phyloP scores from a whole-genome alignment of 2,329 filamentous ascomycete species.

The Lanzia echinophila region DNA sequence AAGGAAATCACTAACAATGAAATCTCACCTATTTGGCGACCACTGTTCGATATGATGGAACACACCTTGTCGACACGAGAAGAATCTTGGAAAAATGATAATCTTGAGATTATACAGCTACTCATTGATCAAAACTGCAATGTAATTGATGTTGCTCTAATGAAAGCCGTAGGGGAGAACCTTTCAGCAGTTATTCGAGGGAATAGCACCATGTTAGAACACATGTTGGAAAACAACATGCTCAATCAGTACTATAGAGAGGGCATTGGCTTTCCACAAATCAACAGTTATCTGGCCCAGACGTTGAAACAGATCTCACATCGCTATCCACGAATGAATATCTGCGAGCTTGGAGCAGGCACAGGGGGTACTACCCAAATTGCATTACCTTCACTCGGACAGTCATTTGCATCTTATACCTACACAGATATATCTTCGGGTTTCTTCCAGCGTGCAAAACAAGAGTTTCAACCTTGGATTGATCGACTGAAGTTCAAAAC shows the following conservation, averaged over 20 bases:
- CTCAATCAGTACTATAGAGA: constrained; percentile 18
- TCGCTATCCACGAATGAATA: not conserved
- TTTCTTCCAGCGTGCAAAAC: not conserved
- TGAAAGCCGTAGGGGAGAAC: constrained; percentile 17
- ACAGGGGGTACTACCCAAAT: constrained; percentile 19
- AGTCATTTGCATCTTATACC: not conserved
- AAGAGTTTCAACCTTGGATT: not conserved
- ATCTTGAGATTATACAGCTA: no score
- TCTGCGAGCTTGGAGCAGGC: constrained; percentile 16
- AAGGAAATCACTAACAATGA: no score
- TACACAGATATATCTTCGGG: constrained; percentile 3
- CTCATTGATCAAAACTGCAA: no score
- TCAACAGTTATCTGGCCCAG: constrained; percentile 7
- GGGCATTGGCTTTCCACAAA: constrained; percentile 6
- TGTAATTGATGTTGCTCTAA: constrained; percentile 14
- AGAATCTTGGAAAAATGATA: no score
- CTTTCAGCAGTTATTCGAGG: constrained; percentile 15
- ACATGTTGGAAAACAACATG: constrained; percentile 15
- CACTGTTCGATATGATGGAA: no score
- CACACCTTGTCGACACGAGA: no score
- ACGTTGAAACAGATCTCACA: not conserved
- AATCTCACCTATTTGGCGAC: no score
- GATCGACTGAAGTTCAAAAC: not conserved
- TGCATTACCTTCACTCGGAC: constrained; percentile 9
- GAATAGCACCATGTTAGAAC: constrained; percentile 18